These are phyloP conservation scores for Aspergillus hortae DNA, from an alignment of 2,329 filamentous ascomycete species.

Conservation along the genomic window DNA sequence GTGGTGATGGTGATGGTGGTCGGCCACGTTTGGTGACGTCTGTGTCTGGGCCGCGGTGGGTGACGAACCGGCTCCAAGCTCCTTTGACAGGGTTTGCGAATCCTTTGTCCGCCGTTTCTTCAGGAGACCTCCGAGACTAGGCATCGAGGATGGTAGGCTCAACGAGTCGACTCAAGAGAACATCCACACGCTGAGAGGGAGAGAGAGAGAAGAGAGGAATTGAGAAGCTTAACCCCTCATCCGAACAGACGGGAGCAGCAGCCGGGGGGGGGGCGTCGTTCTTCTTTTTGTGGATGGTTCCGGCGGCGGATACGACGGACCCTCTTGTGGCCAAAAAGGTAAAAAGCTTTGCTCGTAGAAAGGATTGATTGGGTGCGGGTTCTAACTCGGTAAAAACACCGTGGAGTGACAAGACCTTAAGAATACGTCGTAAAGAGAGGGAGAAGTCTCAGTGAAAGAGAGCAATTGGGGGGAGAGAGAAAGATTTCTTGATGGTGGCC, in stretches of 20 bases:
- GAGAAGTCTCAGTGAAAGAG: neutral
- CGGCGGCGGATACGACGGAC: neutral
- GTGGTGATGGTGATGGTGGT: constrained; percentile 24
- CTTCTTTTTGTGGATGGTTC: constrained; percentile 1
- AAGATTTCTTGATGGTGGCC: too few relatives aligned
- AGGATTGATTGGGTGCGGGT: neutral
- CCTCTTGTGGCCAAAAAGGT: neutral
- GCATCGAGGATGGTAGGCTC: constrained; percentile 59
- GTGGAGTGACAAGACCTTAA: neutral
- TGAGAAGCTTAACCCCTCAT: neutral
- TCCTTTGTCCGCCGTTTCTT: constrained; percentile 99
- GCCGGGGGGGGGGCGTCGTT: neutral
- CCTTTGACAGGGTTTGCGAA: constrained; percentile 55
- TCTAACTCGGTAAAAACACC: neutral
- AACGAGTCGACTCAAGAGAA: constrained; percentile 10
- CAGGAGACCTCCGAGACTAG: constrained; percentile 81
- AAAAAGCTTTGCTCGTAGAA: neutral
- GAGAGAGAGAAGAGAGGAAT: neutral
- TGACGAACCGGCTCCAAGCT: constrained; percentile 64
- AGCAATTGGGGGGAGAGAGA: neutral
- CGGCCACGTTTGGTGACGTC: constrained; percentile 53
- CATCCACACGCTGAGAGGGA: constrained; percentile 23
- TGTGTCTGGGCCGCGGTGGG: constrained; percentile 59
- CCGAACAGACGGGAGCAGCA: neutral
- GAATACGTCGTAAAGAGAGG: neutral